Conservation (phyloP, 2,329 filamentous ascomycete species). For the Mariannaea elegans region DNA sequence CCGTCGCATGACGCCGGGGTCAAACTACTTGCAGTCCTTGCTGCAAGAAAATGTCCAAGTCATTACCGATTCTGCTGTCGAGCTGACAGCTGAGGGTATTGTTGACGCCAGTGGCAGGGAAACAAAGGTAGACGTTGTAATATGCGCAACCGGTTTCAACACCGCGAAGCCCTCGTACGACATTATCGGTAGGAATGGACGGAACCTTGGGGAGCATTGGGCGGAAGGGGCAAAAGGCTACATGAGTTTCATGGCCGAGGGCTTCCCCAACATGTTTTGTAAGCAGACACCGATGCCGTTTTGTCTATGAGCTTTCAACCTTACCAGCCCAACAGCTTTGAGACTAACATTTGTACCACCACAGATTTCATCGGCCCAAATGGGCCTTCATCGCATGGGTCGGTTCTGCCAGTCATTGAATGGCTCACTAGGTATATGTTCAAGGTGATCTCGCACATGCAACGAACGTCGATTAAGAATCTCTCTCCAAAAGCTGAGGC, state of each 20-base stretch:
- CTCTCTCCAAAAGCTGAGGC: background rate
- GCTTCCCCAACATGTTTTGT: slow-evolving; percentile 34
- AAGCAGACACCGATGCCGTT: background rate
- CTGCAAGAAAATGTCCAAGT: background rate
- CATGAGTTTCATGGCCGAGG: background rate
- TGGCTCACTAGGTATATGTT: background rate
- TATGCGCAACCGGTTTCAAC: background rate
- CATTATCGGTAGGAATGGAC: background rate
- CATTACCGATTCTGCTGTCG: background rate
- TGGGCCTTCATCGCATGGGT: background rate
- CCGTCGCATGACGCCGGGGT: background rate
- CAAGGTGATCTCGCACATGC: background rate
- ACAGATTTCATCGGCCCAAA: background rate
- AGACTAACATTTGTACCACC: background rate
- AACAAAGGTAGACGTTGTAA: background rate
- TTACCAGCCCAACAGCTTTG: background rate
- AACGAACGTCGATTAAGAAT: background rate
- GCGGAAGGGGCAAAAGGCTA: background rate
- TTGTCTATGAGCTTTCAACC: background rate
- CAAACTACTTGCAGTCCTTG: background rate
- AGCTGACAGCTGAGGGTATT: background rate
- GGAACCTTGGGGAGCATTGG: background rate
- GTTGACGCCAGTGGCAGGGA: background rate
- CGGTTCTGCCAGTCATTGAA: background rate
- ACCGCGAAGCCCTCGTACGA: background rate